phyloP scores from a whole-genome alignment of 2,329 filamentous ascomycete genomes.

The Lachnellula suecica region DNA sequence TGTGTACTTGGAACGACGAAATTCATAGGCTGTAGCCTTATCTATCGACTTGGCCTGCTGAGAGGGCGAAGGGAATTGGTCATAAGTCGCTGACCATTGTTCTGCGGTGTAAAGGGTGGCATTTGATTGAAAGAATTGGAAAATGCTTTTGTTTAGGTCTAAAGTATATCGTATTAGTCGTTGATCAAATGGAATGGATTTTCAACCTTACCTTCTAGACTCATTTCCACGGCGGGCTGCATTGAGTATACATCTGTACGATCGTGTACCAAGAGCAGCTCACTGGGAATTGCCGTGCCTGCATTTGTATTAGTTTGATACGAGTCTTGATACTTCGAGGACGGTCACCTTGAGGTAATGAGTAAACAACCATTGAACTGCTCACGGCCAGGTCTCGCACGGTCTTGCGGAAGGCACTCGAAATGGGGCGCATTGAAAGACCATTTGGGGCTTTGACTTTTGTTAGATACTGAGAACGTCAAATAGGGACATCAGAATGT shows the following conservation, averaged over 20 bases:
- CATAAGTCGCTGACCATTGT: constrained; percentile 1
- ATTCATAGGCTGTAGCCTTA: no score
- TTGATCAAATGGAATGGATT: not conserved
- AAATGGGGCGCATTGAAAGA: constrained; percentile 2
- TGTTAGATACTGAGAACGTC: not conserved
- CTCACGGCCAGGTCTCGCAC: no score
- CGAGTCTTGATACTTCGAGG: no score
- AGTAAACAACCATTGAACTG: no score
- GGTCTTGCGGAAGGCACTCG: no score
- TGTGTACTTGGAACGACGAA: not conserved
- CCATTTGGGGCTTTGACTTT: constrained; percentile 1
- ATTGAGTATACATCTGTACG: constrained; percentile 8
- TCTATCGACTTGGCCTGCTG: no score
- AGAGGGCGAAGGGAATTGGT: constrained; percentile 5
- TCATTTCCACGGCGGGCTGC: constrained; percentile 6
- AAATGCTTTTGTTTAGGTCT: constrained; percentile 2
- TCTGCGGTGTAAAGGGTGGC: constrained; percentile 1
- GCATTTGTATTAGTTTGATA: not conserved
- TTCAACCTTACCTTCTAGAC: constrained; percentile 1
- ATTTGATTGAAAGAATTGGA: not conserved
- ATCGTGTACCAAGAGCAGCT: constrained; percentile 8
- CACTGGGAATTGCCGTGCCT: constrained; percentile 2
- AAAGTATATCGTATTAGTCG: not conserved
- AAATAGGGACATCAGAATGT: not conserved
- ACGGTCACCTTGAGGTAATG: constrained; percentile 1